Base-by-base conservation (phyloP, 305 asterid species). In the Plantago rigida region DNA sequence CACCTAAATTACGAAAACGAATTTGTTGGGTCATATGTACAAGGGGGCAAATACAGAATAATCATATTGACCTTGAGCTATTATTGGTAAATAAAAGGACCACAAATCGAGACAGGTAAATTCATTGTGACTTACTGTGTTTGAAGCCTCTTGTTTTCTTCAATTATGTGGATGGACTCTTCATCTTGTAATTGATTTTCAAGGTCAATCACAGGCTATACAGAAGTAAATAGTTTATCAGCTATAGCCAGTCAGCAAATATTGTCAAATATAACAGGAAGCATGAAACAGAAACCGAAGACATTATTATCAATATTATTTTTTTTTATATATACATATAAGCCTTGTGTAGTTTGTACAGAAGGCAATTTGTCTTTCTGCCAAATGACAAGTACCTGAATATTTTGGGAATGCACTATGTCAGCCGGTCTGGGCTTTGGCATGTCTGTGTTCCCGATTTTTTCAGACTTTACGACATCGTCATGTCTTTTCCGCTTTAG, bases 401-500 rank as follows among this genome's bases (percentile, higher is more conserved):
- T 46, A 52, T 68, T 67, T 69, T 60, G 74, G 60, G 41, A 59
- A 39, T 31, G 29, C 46, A 53, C 78, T 45, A 50, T 46, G 60
- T 56, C 65, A 53, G 64, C 28, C 48, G 69, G 63, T 60, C 71
- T 70, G 53, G 67, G 62, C 29, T 61, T 75, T 53, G 49, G 36
- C 47, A 56, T 67, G 52, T 65, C 81, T 52, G 65, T 78, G 74
- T 75, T 75, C 65, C 68, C 81, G 51, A 62, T 66, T 68, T 75
- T 76, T 76, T 63, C 84, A 69, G 70, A 79, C 71, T 77, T 87
- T 28, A 67, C 60, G 39, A 46, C 60, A 62, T 63, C 65, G 69
- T 75, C 77, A 56, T 29, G 63, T 52, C 72, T 79, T 73, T 83
- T 82, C 77, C 93, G 73, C 75, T 86, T 84, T 24, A 34, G 48